These are phyloP conservation scores for Pseudotsuga menziesii DNA, from an alignment of 75 land plant species.

Conservation along the genomic window DNA sequence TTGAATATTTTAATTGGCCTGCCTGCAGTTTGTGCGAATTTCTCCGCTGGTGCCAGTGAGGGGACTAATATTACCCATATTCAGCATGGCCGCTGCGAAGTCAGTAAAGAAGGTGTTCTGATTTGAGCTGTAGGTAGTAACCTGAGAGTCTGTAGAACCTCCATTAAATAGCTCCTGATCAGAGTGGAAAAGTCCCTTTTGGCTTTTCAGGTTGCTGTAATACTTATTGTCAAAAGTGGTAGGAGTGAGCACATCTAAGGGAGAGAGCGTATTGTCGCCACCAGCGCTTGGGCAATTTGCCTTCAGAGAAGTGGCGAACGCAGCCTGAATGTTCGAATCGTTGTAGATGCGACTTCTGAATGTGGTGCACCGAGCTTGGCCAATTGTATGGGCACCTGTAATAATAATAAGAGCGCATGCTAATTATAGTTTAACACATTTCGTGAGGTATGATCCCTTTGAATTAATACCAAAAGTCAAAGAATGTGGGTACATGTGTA, in stretches of 20 bases:
- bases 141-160: constrained; percentile 1
- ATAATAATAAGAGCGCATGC: too few species aligned
- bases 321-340: neutral
- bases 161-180: constrained; percentile 58
- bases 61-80: constrained; percentile 50
- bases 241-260: constrained; percentile 42
- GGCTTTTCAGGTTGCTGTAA: constrained; percentile 34
- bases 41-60: constrained; percentile 25
- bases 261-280: constrained; percentile 47
- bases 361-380: too few species aligned
- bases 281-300: constrained; percentile 46
- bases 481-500: too few species aligned
- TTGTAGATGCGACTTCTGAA: too few species aligned
- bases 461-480: too few species aligned
- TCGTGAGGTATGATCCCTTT: too few species aligned
- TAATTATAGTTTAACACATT: too few species aligned
- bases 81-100: constrained; percentile 49
- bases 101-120: constrained; percentile 37
- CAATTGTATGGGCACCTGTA: too few species aligned
- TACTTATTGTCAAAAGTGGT: constrained; percentile 50
- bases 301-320: constrained; percentile 4
- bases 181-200: constrained; percentile 48
- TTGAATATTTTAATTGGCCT: too few species aligned
- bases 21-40: constrained; percentile 37
- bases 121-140: constrained; percentile 25